phyloP scores from a whole-genome alignment of 345 rosid species.

The Draba incana region DNA sequence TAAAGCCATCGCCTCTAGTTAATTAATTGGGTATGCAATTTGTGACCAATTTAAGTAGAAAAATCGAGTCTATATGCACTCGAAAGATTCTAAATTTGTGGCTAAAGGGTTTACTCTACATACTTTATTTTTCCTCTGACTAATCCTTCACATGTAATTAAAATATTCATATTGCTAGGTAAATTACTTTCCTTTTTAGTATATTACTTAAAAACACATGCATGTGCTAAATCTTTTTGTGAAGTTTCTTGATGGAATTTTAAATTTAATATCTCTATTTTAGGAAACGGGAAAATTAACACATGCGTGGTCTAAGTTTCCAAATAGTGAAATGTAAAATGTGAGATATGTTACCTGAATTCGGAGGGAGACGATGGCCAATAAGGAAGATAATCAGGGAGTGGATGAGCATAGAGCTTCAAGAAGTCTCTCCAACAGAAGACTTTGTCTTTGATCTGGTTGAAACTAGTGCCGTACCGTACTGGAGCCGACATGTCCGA shows the following conservation, averaged over 20 bases:
- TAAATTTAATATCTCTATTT: not conserved
- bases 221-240: slow-evolving; percentile 12
- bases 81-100: slow-evolving; percentile 16
- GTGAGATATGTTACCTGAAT: slow-evolving; percentile 52
- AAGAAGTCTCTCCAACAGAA: slow-evolving; percentile 95
- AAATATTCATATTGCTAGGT: slow-evolving; percentile 1
- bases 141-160: not conserved
- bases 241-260: slow-evolving; percentile 1
- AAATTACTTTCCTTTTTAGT: slow-evolving; percentile 9
- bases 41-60: slow-evolving; percentile 6
- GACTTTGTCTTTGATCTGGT: slow-evolving; percentile 79
- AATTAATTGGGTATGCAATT: not conserved
- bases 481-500: slow-evolving; percentile 69
- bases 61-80: not conserved
- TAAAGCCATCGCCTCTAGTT: slow-evolving; percentile 20
- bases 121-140: not conserved
- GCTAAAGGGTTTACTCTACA: not conserved
- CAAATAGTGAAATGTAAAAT: not conserved
- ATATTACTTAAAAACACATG: slow-evolving; percentile 5
- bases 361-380: slow-evolving; percentile 94
- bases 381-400: slow-evolving; percentile 55
- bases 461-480: slow-evolving; percentile 89
- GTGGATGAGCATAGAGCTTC: slow-evolving; percentile 71
- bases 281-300: not conserved
- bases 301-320: not conserved